These are phyloP conservation scores for Magnaporthiopsis rhizophila DNA, from an alignment of 2,329 filamentous ascomycete species.

Conservation along the genomic window DNA sequence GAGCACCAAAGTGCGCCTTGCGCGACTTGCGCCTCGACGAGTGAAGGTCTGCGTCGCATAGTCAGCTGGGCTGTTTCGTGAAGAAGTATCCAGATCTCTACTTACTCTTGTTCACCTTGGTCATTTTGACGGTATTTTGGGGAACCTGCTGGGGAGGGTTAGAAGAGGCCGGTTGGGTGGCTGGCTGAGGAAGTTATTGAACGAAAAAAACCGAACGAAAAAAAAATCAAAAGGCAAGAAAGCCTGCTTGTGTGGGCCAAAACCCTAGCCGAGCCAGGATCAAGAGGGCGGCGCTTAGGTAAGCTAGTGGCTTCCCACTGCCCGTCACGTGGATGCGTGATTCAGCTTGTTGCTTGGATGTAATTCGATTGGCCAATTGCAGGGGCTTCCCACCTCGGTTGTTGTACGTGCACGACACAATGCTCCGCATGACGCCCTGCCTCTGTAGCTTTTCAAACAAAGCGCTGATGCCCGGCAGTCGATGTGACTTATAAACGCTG, in stretches of 20 bases:
- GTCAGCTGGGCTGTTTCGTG: constrained; percentile 14
- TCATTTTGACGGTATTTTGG: constrained; percentile 12
- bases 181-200: not conserved
- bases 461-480: too few relatives aligned
- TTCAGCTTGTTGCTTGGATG: not conserved
- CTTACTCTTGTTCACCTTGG: constrained; percentile 15
- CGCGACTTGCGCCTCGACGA: constrained; percentile 97
- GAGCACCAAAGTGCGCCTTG: constrained; percentile 95
- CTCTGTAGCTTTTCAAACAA: too few relatives aligned
- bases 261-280: not conserved
- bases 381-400: too few relatives aligned
- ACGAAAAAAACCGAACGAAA: not conserved
- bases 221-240: not conserved
- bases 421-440: too few relatives aligned
- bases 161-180: constrained; percentile 1
- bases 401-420: too few relatives aligned
- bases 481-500: too few relatives aligned
- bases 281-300: not conserved
- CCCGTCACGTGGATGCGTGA: not conserved
- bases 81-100: constrained; percentile 5
- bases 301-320: not conserved
- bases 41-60: constrained; percentile 43
- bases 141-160: not conserved
- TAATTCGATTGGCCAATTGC: not conserved
- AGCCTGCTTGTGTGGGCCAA: not conserved